Base-by-base conservation (phyloP, 2,329 filamentous ascomycete species). In the Fonsecaea erecta region DNA sequence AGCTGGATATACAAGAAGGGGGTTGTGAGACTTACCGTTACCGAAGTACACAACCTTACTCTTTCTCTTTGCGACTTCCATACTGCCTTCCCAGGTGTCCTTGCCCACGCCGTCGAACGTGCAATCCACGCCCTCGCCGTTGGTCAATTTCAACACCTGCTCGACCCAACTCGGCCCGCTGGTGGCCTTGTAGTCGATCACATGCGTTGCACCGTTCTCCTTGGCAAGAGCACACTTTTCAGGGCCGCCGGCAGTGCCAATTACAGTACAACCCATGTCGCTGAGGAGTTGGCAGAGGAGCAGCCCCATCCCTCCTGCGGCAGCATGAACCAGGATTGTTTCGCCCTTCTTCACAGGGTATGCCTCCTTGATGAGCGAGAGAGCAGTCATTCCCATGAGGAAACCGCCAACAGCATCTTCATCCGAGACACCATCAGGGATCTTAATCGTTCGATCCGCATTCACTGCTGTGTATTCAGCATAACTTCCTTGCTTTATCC, bases 281-380 rank as follows among this genome's bases (percentile, higher is more conserved):
- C 84, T 85, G 46, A 96, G 80, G 70, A 96, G 79, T 82, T 96
- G 92, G 46, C 62, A 64, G 30, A 97, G 83, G 78, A 91, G 85
- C 43, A 89, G 80, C 0, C 91, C 91, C 0, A 92, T 91, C 14
- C 93, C 93, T 14, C 93, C 93, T 0, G 92, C 92, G 0, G 93
- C 93, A 0, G 93, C 92, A 72, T 95, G 92, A 16, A 97, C 87
- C 2, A 97, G 85, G 0, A 92, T 84, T 88, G 90, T 95, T 71
- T 96, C 91, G 1, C 89, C 91, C 69, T 86, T 83, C 75, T 92
- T 82, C 6, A 95, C 91, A 0, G 82, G 74, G 69, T 90, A 83
- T 3, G 90, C 86, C 75, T 96, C 92, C 62, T 89, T 86, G 65
- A 92, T 86, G 32, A 97, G 83, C 0, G 91, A 91, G 71, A 95